Percentiles rank a stretch among this genome's conserved stretches.
These are phyloP conservation scores for Cryptosporidium baileyi DNA, from an alignment of 169 alveolate genomes.

Conservation along the genomic window DNA sequence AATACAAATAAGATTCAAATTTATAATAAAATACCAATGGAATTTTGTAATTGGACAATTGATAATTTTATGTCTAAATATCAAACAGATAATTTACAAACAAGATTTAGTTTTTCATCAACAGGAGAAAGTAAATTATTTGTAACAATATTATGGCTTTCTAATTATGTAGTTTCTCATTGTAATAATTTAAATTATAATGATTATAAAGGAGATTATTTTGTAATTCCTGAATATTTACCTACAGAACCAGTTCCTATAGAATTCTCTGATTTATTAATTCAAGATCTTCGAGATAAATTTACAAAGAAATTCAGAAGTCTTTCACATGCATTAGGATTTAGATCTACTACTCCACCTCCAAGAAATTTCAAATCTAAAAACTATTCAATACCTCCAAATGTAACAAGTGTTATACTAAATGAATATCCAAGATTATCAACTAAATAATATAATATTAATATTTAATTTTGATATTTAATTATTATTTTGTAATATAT, in stretches of 20 bases:
- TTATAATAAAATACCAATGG: neutral
- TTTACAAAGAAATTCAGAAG: constrained; percentile 22
- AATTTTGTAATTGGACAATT: constrained; percentile 45
- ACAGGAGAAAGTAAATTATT: constrained; percentile 50
- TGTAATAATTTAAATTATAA: neutral
- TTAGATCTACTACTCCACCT: constrained; percentile 7
- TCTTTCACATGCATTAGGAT: constrained; percentile 23
- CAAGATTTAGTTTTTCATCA: constrained; percentile 10
- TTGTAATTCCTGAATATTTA: constrained; percentile 11
- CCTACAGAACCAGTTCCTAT: constrained; percentile 34
- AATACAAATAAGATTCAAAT: neutral
- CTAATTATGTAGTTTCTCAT: constrained; percentile 31
- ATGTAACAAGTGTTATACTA: constrained; percentile 9
- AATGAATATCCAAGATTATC: neutral
- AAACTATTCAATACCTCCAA: constrained; percentile 16
- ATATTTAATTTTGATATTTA: too few species aligned
- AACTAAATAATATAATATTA: too few species aligned
- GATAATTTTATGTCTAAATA: constrained; percentile 24
- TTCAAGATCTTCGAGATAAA: constrained; percentile 18
- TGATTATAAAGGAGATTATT: neutral
- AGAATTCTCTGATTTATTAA: constrained; percentile 25
- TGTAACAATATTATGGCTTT: constrained; percentile 15
- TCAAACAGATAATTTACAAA: constrained; percentile 32
- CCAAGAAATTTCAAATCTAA: neutral
- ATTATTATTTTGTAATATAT: too few species aligned